These are phyloP conservation scores for Calonectria leucothoes DNA, from an alignment of 2,329 filamentous ascomycete species.

Conservation along the genomic window DNA sequence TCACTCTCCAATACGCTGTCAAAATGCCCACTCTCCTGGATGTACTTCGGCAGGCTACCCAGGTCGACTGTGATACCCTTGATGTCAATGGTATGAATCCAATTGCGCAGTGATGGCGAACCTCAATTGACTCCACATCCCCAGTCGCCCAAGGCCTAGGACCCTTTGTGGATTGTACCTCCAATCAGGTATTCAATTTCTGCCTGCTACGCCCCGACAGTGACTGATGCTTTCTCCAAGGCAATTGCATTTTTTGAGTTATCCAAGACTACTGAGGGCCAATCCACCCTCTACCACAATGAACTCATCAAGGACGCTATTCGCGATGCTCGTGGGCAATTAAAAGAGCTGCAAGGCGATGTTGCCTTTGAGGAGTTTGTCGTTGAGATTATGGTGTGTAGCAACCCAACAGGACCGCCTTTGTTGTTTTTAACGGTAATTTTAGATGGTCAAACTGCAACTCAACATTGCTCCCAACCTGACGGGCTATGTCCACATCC, in stretches of 20 bases:
- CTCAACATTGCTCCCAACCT: conserved; percentile 62
- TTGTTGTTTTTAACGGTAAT: background rate
- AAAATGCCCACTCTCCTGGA: conserved; percentile 43
- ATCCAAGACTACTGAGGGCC: conserved; percentile 30
- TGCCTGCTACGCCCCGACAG: background rate
- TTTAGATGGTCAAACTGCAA: conserved; percentile 66
- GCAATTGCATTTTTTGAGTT: conserved; percentile 50
- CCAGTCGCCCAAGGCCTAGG: conserved; percentile 46
- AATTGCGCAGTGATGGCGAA: background rate
- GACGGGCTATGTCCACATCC: conserved; percentile 66
- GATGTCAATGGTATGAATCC: conserved; percentile 43
- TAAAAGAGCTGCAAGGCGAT: conserved; percentile 34
- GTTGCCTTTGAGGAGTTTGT: conserved; percentile 58
- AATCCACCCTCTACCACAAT: conserved; percentile 42
- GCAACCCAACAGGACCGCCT: no score
- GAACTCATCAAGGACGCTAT: conserved; percentile 44
- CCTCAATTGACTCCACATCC: conserved; percentile 21
- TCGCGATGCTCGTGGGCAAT: conserved; percentile 30
- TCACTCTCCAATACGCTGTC: background rate
- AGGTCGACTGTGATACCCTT: conserved; percentile 52
- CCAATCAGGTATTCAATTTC: conserved; percentile 45
- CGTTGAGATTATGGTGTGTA: conserved; percentile 64
- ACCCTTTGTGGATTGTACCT: conserved; percentile 51
- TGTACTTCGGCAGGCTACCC: conserved; percentile 41
- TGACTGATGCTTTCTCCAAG: conserved; percentile 26